phyloP scores from a whole-genome alignment of 768 basidiomycete genomes.

The Strobilomyces echinocephalus region DNA sequence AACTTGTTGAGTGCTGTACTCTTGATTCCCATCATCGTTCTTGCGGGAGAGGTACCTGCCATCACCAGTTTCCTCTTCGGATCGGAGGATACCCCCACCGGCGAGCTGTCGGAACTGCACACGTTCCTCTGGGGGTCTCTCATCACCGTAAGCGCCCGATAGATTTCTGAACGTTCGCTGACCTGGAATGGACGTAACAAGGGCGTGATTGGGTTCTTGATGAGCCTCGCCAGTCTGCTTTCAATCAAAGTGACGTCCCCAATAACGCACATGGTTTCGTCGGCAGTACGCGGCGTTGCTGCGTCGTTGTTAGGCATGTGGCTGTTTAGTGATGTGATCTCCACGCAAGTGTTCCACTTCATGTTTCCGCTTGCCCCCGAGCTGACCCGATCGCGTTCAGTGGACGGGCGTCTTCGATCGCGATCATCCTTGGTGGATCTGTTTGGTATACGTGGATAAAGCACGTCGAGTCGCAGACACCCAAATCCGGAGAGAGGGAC shows the following conservation, averaged over 20 bases:
- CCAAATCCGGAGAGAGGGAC: constrained; percentile 29
- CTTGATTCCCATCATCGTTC: constrained; percentile 65
- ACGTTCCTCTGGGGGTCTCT: constrained; percentile 77
- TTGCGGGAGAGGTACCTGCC: constrained; percentile 71
- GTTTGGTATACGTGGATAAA: constrained; percentile 88
- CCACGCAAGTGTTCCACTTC: constrained; percentile 47
- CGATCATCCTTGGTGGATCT: constrained; percentile 76
- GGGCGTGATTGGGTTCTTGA: constrained; percentile 88
- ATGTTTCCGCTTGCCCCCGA: not conserved
- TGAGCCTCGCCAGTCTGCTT: constrained; percentile 88
- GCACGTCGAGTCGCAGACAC: constrained; percentile 56
- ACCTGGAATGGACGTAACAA: constrained; percentile 25
- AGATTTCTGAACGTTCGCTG: not conserved
- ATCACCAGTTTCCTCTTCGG: constrained; percentile 59
- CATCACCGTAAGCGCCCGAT: constrained; percentile 56
- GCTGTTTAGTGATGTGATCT: constrained; percentile 78
- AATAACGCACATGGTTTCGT: constrained; percentile 96
- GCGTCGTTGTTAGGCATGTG: constrained; percentile 80
- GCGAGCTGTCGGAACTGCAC: constrained; percentile 42
- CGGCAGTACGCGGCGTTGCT: constrained; percentile 90
- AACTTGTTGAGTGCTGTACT: constrained; percentile 76
- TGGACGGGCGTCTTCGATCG: constrained; percentile 77
- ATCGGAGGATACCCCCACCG: constrained; percentile 34
- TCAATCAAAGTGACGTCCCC: constrained; percentile 98
- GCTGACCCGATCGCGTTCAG: constrained; percentile 34